A percentile compares a stretch with the other conserved stretches of the same genome.
phyloP scores from a whole-genome alignment of 2,329 filamentous ascomycete genomes.

The Claviceps arundinis region DNA sequence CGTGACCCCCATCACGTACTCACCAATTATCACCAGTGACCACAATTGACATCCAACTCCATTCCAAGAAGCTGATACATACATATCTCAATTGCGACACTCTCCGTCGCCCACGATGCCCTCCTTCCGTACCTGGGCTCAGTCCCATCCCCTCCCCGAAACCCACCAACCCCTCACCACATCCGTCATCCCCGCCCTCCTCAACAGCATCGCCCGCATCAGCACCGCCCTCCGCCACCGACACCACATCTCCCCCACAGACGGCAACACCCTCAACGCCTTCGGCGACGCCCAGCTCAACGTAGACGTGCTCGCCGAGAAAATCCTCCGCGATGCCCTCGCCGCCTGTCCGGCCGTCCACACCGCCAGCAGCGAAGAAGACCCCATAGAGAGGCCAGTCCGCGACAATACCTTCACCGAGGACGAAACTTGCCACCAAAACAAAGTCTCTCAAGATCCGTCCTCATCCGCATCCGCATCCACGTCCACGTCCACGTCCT shows the following conservation, averaged over 20 bases:
- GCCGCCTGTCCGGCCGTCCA: conserved; percentile 29
- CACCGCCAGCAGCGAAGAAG: conserved; percentile 47
- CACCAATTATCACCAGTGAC: too few relatives aligned
- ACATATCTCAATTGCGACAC: background rate
- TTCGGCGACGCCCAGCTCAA: conserved; percentile 49
- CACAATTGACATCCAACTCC: too few relatives aligned
- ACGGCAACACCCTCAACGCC: conserved; percentile 31
- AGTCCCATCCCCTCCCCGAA: conserved; percentile 2
- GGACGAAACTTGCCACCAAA: background rate
- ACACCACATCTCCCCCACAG: conserved; percentile 32
- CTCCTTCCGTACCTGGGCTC: background rate
- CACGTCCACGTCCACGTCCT: conserved; percentile 13
- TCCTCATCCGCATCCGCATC: background rate
- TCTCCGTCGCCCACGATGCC: background rate
- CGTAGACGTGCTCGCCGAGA: conserved; percentile 40
- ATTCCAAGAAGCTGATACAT: too few relatives aligned
- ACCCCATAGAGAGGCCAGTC: conserved; percentile 35
- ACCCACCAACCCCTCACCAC: conserved; percentile 21
- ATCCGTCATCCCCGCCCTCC: conserved; percentile 35
- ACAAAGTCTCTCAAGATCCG: conserved; percentile 17
- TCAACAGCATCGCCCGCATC: conserved; percentile 31
- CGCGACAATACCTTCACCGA: background rate
- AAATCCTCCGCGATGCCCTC: conserved; percentile 31
- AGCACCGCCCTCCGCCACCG: conserved; percentile 29
- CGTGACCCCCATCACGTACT: too few relatives aligned